Percentiles rank a stretch among this genome's conserved stretches.
These are phyloP conservation scores for Spathaspora boniae DNA, from an alignment of 805 yeast genomes.

Conservation along the genomic window DNA sequence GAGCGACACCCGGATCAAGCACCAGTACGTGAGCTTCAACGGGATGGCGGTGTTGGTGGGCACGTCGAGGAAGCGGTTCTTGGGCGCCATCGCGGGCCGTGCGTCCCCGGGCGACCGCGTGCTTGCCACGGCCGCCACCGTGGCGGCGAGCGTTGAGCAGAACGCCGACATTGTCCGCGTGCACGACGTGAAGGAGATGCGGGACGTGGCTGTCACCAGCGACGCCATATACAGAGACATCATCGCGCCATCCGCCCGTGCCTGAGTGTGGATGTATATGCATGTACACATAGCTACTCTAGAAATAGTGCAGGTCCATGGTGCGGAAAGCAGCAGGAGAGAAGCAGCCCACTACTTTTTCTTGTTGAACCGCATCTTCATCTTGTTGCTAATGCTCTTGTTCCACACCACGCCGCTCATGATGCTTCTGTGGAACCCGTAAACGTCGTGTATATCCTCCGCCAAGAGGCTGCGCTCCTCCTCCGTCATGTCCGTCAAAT, in stretches of 20 bases:
- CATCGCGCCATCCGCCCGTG: background rate
- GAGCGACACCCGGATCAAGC: slow-evolving; percentile 12
- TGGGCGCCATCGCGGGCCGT: slow-evolving; percentile 69
- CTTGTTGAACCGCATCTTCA: too few species aligned
- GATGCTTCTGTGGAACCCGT: slow-evolving; percentile 40
- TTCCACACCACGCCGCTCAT: slow-evolving; percentile 65
- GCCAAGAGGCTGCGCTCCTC: slow-evolving; percentile 36
- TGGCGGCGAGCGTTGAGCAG: slow-evolving; percentile 68
- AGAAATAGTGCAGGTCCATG: too few species aligned
- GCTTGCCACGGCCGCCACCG: slow-evolving; percentile 72
- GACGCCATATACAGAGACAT: slow-evolving; percentile 63
- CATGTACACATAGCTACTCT: background rate
- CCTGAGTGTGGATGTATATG: background rate
- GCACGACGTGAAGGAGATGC: slow-evolving; percentile 69
- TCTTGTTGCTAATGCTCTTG: slow-evolving; percentile 52
- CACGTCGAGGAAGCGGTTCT: slow-evolving; percentile 83
- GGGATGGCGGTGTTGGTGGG: slow-evolving; percentile 75
- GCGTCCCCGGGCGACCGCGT: slow-evolving; percentile 58
- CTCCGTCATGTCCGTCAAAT: slow-evolving; percentile 35
- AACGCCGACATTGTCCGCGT: slow-evolving; percentile 82
- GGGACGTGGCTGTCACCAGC: slow-evolving; percentile 48
- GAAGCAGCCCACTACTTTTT: too few species aligned
- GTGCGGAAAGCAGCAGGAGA: too few species aligned
- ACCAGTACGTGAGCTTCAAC: slow-evolving; percentile 39
- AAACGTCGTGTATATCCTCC: slow-evolving; percentile 39